Evolutionary conservation across 2,329 filamentous ascomycete species (phyloP), one percentile per base, ranked within the genome.

Genomic region (Emergomyces pasteurianus): DNA sequence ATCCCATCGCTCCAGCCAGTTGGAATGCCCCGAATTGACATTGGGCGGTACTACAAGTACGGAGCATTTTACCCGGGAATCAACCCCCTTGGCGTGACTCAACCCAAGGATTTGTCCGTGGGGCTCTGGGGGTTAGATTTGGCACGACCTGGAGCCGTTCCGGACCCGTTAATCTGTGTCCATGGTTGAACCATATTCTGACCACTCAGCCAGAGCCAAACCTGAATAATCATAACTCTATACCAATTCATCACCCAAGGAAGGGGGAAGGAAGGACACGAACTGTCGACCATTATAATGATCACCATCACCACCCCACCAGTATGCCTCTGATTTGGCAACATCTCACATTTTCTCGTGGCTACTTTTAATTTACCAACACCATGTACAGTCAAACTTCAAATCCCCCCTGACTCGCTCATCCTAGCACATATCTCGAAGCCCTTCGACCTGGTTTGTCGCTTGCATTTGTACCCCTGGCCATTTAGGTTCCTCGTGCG

Each of bases 81-180:
- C n/a, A n/a, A n/a, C n/a, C n/a, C n/a, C n/a, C 50, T 54, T 54
- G 50, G 50, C 50, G 50, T 57, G 54, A 34, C 54, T 57, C 23
- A 21, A 38, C 23, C 26, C 7, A 16, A 7, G 54, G 54, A 46
- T 57, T 21, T n/a, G 38, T 43, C 31, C n/a, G n/a, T n/a, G n/a
- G n/a, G n/a, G n/a, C n/a, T n/a, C n/a, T n/a, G 31, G 31, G 7
- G 7, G 31, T 31, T 31, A 9, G 34, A 23, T 46, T 57, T 42
- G 36, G 16, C 28, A 8, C 14, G 21, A 10, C 52, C 38, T 14
- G 54, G 16, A 43, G 31, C 31, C 7, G 7, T 31, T 31, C 31
- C n/a, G n/a, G n/a, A n/a, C 14, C 54, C 54, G 31, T 16, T 18
- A 43, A 26, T 56, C 21, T 18, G n/a, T 26, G 16, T 38, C 6